Evolutionary conservation across 1,284 basidiomycete genomes (phyloP).

Genomic region (Austroboletus niveus): DNA sequence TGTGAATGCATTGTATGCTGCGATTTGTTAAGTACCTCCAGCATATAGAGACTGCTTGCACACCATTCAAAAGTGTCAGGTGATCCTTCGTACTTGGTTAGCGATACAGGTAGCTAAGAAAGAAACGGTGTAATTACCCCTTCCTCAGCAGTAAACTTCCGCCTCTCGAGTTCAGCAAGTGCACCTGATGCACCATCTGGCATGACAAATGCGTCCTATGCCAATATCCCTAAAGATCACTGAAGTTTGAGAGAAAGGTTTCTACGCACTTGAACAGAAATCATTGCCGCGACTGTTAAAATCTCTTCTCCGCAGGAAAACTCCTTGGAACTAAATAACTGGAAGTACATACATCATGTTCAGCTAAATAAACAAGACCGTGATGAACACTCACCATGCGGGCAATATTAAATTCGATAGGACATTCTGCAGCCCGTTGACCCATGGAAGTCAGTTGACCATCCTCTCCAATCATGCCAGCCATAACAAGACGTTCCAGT

Average conservation of each 20-base stretch:
- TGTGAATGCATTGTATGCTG: slow-evolving; percentile 91
- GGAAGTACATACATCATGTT: slow-evolving; percentile 19
- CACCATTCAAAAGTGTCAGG: slow-evolving; percentile 87
- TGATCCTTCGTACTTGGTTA: slow-evolving; percentile 65
- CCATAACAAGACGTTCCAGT: slow-evolving; percentile 68
- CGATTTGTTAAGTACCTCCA: slow-evolving; percentile 7
- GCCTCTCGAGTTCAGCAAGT: slow-evolving; percentile 82
- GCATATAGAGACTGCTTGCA: slow-evolving; percentile 8
- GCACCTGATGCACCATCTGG: slow-evolving; percentile 83
- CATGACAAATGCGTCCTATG: slow-evolving; percentile 83
- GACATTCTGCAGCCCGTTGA: slow-evolving; percentile 74
- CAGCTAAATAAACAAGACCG: not conserved
- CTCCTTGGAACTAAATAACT: slow-evolving; percentile 85
- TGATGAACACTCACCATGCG: slow-evolving; percentile 55
- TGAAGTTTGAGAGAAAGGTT: not conserved
- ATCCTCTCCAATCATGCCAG: slow-evolving; percentile 72
- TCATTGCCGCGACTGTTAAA: slow-evolving; percentile 94
- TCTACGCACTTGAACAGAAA: slow-evolving; percentile 70
- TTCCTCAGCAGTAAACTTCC: slow-evolving; percentile 97
- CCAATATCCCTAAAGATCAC: not conserved
- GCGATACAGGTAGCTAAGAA: not conserved
- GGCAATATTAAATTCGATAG: slow-evolving; percentile 72
- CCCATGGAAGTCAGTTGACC: slow-evolving; percentile 66
- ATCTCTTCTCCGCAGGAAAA: slow-evolving; percentile 91
- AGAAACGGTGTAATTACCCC: slow-evolving; percentile 56